A percentile compares a stretch with the other conserved stretches of the same genome.
Evolutionary conservation across 2,329 filamentous ascomycete species (phyloP).

Genomic region (Lasiodiplodia gonubiensis): DNA sequence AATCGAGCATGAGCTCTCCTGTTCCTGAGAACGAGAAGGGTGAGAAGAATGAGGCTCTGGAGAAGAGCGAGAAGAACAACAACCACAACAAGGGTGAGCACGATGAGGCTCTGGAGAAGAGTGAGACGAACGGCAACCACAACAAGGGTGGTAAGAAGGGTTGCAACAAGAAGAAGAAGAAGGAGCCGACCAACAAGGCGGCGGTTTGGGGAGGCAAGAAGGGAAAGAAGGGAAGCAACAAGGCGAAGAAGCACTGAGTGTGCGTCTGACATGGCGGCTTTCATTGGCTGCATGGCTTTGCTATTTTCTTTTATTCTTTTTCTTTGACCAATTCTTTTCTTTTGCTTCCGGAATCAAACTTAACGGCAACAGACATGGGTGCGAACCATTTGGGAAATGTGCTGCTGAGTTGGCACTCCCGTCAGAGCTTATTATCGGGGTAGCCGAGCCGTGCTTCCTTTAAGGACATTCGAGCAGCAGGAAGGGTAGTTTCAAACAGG

Average conservation of each 20-base stretch:
- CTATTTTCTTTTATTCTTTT: not conserved
- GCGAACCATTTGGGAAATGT: no score
- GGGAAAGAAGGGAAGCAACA: not conserved
- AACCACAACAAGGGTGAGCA: not conserved
- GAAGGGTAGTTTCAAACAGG: no score
- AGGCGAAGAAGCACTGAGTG: not conserved
- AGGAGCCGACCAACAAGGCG: not conserved
- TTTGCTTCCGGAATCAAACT: not conserved
- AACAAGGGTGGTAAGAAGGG: not conserved
- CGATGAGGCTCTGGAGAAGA: not conserved
- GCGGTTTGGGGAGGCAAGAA: not conserved
- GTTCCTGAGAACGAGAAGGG: not conserved
- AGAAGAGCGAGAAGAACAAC: not conserved
- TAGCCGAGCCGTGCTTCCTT: no score
- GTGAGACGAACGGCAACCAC: no score
- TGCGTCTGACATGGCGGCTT: not conserved
- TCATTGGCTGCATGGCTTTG: not conserved
- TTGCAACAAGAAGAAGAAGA: not conserved
- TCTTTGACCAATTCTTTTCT: not conserved
- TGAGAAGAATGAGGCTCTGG: not conserved
- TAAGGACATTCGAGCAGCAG: no score
- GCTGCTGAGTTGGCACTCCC: no score
- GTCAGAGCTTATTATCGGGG: no score
- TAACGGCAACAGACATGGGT: no score
- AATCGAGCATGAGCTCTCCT: not conserved